Conservation (phyloP, 2,329 filamentous ascomycete genomes). For the Cercospora sp. region DNA sequence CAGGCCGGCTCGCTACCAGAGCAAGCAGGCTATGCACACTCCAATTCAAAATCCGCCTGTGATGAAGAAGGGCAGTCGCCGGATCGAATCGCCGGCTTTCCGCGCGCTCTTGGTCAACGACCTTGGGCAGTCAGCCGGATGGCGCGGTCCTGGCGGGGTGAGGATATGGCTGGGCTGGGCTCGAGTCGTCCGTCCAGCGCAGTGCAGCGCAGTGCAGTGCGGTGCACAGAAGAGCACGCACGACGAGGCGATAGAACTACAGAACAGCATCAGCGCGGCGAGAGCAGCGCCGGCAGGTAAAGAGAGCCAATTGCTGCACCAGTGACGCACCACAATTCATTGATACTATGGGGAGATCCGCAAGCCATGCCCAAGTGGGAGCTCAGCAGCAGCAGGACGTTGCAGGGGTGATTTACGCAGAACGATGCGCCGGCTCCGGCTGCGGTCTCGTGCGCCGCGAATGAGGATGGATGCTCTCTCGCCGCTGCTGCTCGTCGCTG, state of each 20-base stretch:
- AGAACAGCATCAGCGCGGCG: slow-evolving; percentile 1
- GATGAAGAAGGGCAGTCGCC: slow-evolving; percentile 14
- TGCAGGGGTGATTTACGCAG: slow-evolving; percentile 15
- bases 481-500: not conserved
- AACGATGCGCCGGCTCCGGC: slow-evolving; percentile 14
- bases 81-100: slow-evolving; percentile 17
- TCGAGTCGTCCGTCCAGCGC: not conserved
- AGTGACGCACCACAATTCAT: slow-evolving; percentile 21
- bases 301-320: slow-evolving; percentile 9
- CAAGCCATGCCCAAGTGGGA: slow-evolving; percentile 12
- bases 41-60: slow-evolving; percentile 12
- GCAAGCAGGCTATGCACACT: slow-evolving; percentile 20
- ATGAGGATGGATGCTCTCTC: not conserved
- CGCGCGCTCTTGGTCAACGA: slow-evolving; percentile 11
- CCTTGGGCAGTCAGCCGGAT: not conserved
- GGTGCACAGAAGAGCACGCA: not conserved
- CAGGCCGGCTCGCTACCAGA: slow-evolving; percentile 28
- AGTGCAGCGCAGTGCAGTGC: not conserved
- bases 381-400: slow-evolving; percentile 11
- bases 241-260: not conserved
- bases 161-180: slow-evolving; percentile 3
- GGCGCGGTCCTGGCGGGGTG: slow-evolving; percentile 7
- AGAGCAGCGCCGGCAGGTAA: slow-evolving; percentile 5
- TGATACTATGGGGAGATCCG: slow-evolving; percentile 22
- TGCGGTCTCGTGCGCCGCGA: slow-evolving; percentile 13